phyloP scores from a whole-genome alignment of 192 early-diverging fungal genomes.

The Entomortierella lignicola region DNA sequence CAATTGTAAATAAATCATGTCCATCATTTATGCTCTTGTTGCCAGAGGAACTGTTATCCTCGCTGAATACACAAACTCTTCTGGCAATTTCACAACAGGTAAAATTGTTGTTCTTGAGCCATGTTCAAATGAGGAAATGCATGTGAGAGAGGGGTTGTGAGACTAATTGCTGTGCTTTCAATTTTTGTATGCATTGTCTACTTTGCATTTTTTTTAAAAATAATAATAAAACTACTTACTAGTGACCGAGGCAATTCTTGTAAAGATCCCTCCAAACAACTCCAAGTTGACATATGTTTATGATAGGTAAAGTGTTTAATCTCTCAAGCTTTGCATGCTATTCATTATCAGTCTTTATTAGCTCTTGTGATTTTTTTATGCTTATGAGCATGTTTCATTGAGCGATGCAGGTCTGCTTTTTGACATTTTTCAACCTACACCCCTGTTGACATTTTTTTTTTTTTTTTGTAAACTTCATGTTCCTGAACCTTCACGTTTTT shows the following conservation, averaged over 20 bases:
- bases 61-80: constrained; percentile 83
- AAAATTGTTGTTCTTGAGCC: neutral
- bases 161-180: neutral
- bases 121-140: neutral
- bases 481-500: neutral
- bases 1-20: constrained; percentile 55
- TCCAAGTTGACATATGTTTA: constrained; percentile 94
- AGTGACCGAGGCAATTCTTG: constrained; percentile 89
- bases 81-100: constrained; percentile 86
- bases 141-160: neutral
- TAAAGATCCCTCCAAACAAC: constrained; percentile 91
- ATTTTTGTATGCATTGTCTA: neutral
- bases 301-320: constrained; percentile 64
- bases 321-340: neutral
- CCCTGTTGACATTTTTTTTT: neutral
- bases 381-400: too few species aligned
- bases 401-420: too few species aligned
- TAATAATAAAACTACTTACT: too few species aligned
- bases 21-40: constrained; percentile 86
- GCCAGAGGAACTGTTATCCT: constrained; percentile 81
- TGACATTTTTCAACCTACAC: too few species aligned
- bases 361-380: too few species aligned
- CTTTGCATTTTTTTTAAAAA: neutral
- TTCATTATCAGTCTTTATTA: neutral
- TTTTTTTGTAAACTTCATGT: too few species aligned